Conservation (phyloP, 306 rosid genomes). For the Vigna trinervia region DNA sequence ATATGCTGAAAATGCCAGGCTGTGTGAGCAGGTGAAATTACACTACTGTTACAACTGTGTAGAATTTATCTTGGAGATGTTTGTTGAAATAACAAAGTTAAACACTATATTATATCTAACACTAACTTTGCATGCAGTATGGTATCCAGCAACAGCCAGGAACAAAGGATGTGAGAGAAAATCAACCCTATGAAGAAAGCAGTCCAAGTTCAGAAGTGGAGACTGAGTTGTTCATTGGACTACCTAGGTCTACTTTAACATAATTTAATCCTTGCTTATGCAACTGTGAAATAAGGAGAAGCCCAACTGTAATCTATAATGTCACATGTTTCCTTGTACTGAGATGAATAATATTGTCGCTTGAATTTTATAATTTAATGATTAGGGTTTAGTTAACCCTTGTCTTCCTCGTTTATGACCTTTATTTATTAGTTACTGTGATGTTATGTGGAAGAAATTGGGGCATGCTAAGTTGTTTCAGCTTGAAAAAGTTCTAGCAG, state of each 20-base stretch:
- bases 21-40: conserved; percentile 67
- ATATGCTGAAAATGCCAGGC: conserved; percentile 65
- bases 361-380: conserved; percentile 9
- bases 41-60: not conserved
- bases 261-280: conserved; percentile 24
- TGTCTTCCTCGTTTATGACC: not conserved
- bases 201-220: conserved; percentile 75
- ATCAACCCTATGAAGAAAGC: conserved; percentile 49
- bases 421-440: not conserved
- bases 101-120: no score
- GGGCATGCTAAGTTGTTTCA: not conserved
- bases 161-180: conserved; percentile 40
- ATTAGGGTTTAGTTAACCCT: conserved; percentile 10
- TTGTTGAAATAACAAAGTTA: not conserved
- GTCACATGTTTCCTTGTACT: conserved; percentile 18
- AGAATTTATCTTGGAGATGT: not conserved
- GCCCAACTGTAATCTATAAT: conserved; percentile 30
- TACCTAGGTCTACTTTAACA: conserved; percentile 51
- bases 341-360: conserved; percentile 27
- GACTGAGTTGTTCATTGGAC: conserved; percentile 84
- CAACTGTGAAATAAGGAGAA: conserved; percentile 34
- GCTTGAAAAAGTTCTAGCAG: conserved; percentile 52
- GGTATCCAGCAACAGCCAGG: conserved; percentile 35
- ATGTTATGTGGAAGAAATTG: not conserved
- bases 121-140: conserved; percentile 45